Evolutionary conservation across 768 basidiomycete genomes (phyloP), one percentile per base, ranked within the genome.

Genomic region (Pleurotus eryngii): DNA sequence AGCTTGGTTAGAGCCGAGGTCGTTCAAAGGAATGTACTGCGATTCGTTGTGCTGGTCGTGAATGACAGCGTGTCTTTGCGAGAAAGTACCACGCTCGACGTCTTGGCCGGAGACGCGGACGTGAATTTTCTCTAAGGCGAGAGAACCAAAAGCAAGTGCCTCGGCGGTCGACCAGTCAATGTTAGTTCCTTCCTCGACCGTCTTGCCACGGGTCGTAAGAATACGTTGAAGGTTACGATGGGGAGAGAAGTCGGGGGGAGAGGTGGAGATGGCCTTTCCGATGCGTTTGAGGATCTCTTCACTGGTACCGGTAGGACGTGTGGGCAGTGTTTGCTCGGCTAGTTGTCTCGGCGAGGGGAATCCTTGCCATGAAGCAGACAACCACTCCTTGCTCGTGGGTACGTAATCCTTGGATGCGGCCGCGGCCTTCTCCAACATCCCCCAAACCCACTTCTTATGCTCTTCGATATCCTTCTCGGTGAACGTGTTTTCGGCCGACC

Each of bases 81-180:
- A 98, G 82, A 99, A 99, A 2, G 96, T 99, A 30, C 96, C 96
- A 68, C 96, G 90, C 74, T 99, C 96, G 55, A 98, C 96, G 69
- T 99, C 96, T 74, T 99, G 97, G 27, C 96, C 96, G 0, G 95
- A 97, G 1, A 99, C 79, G 60, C 96, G 91, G 48, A 99, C 90
- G 69, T 98, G 95, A 50, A 88, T 89, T 65, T 91, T 91, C 73
- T 98, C 95, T 42, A 97, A 80, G 8, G 91, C 92, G 40, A 99
- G 86, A 4, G 94, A 81, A 58, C 96, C 97, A 66, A 98, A 92
- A 0, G 97, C 97, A 55, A 99, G 86, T 0, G 97, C 94, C 74
- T 99, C 97, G 43, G 97, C 96, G 18, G 96, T 99, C 2, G 96
- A 90, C 94, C 95, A 98, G 72, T 99, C 97, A 64, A 98, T 96